Base-by-base conservation (phyloP, 2,329 filamentous ascomycete genomes). In the Bipolaris cookei region DNA sequence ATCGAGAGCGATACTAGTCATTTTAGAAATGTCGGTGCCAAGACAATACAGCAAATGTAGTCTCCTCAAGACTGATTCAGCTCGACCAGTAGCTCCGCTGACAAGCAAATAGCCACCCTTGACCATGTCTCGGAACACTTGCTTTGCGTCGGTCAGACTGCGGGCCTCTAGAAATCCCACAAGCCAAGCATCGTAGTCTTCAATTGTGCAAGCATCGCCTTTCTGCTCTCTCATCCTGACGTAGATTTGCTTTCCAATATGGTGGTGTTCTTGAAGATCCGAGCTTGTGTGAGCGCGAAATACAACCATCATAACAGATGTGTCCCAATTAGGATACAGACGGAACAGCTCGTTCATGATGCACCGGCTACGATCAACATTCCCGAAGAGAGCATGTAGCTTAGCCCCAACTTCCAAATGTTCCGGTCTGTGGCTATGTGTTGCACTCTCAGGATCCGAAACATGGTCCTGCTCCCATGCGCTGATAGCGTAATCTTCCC, bases 101-200 rank as follows among this genome's bases (percentile, higher is more conserved):
- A 77, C 70, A n/a, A 74, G 70, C 2, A 74, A 54, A 8, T 76
- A 75, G 43, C 77, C 77, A 55, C 77, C 72, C 6, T 84, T 85
- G 87, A 96, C 92, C 92, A 97, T 96, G 73, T 97, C 91, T 65
- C 89, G 90, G 74, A 96, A 96, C 0, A 91, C 86, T 51, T 86
- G 85, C 52, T 94, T 82, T 0, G 90, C 91, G 58, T 88, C 83
- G 58, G 89, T 84, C 5, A 86, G 81, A 56, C 88, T 82, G 51
- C 86, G 84, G 6, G 86, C 83, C 20, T 87, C 81, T 23, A 97
- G 78, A 68, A 96, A 91, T 42, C 84, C 85, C 18, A 88, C 83
- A 44, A 89, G 87, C 34, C 93, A 83, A 58, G 84, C 80, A 72
- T 96, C 92, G 66, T 93, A 96, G 69, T 96, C 90, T 16, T 86